These are phyloP conservation scores for Penicillium frequentans DNA, from an alignment of 2,329 filamentous ascomycete genomes.

Conservation along the genomic window DNA sequence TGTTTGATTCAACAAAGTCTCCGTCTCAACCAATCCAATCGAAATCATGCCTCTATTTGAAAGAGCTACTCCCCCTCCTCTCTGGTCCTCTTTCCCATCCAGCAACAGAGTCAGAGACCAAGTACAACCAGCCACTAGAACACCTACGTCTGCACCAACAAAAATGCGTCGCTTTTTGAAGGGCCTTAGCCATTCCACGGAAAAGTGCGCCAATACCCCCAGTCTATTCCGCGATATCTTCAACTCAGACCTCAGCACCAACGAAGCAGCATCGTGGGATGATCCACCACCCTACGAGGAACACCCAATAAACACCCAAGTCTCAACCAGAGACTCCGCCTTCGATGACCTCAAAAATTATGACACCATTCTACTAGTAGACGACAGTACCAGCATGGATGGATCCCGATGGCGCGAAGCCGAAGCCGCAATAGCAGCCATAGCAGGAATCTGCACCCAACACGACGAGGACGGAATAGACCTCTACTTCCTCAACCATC, in stretches of 20 bases:
- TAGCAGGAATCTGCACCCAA: slow-evolving; percentile 77
- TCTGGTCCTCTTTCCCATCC: slow-evolving; percentile 17
- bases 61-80: slow-evolving; percentile 5
- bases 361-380: slow-evolving; percentile 87
- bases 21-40: not conserved
- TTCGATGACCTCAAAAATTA: slow-evolving; percentile 77
- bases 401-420: slow-evolving; percentile 77
- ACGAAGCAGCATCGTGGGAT: slow-evolving; percentile 4
- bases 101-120: not conserved
- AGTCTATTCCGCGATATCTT: not conserved
- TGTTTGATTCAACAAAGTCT: not conserved
- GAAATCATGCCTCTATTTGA: slow-evolving; percentile 6
- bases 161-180: not conserved
- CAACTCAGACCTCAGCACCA: not conserved
- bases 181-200: not conserved
- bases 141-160: not conserved
- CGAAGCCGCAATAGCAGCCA: slow-evolving; percentile 64
- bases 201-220: not conserved
- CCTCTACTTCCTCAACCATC: slow-evolving; percentile 83
- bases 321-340: not conserved
- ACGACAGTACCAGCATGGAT: slow-evolving; percentile 87
- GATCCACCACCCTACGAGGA: slow-evolving; percentile 17
- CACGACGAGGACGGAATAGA: slow-evolving; percentile 86
- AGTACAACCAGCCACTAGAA: not conserved
- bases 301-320: not conserved